These are phyloP conservation scores for Gamarada debralockiae DNA, from an alignment of 495 filamentous ascomycete genomes.

Conservation along the genomic window DNA sequence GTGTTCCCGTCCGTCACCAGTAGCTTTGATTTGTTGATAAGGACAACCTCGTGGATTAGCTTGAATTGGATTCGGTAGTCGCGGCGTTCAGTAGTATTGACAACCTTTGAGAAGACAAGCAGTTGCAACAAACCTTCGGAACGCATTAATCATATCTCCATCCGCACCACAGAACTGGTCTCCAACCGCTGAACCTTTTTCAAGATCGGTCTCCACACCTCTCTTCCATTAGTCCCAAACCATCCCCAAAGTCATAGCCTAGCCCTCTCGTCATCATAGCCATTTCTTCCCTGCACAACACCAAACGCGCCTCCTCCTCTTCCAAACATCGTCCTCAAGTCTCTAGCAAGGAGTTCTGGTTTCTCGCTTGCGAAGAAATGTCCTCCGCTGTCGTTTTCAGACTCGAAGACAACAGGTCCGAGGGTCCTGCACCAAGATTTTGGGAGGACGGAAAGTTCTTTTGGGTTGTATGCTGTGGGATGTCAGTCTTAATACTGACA, in stretches of 20 bases:
- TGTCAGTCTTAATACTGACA: not conserved
- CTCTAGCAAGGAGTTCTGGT: slow-evolving; percentile 36
- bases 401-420: slow-evolving; percentile 54
- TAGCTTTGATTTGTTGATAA: no score
- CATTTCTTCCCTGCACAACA: slow-evolving; percentile 17
- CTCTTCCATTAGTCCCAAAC: no score
- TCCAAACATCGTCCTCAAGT: slow-evolving; percentile 35
- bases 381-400: slow-evolving; percentile 48
- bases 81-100: no score
- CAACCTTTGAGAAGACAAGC: no score
- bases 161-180: no score
- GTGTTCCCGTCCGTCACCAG: no score
- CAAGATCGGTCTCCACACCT: no score
- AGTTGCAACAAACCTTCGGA: no score
- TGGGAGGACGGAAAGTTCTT: slow-evolving; percentile 14
- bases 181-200: no score
- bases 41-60: no score
- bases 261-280: slow-evolving; percentile 16
- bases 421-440: slow-evolving; percentile 27
- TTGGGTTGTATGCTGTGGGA: slow-evolving; percentile 17
- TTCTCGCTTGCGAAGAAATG: slow-evolving; percentile 62
- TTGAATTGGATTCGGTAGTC: no score
- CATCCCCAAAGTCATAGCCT: slow-evolving; percentile 8
- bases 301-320: slow-evolving; percentile 37
- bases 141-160: no score